Percentiles rank a stretch among this genome's conserved stretches.
phyloP scores from a whole-genome alignment of 441 rosid species.

The Populus tomentosa region DNA sequence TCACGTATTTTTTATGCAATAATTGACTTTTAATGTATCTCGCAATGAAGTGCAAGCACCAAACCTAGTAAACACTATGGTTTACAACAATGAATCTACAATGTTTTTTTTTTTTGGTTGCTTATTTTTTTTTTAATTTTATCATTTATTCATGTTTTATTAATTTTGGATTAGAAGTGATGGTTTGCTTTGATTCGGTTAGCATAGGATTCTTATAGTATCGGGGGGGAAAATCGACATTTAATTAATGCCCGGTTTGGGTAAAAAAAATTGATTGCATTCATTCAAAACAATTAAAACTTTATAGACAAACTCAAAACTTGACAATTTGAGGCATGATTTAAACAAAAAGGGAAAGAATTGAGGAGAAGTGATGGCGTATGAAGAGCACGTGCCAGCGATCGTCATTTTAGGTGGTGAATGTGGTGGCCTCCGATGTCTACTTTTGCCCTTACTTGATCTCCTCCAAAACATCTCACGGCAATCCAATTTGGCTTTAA shows the following conservation, averaged over 20 bases:
- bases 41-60: neutral
- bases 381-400: neutral
- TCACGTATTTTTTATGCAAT: neutral
- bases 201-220: neutral
- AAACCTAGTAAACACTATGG: neutral
- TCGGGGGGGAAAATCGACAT: accelerated
- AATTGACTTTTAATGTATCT: accelerated
- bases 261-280: too few relatives aligned
- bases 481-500: neutral
- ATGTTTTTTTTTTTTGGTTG: too few relatives aligned
- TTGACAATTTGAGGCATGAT: too few relatives aligned
- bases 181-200: neutral
- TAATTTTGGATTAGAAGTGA: neutral
- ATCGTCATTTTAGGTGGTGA: too few relatives aligned
- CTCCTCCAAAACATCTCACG: neutral
- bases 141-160: too few relatives aligned
- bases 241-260: too few relatives aligned
- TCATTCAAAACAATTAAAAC: too few relatives aligned
- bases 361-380: neutral
- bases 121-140: too few relatives aligned
- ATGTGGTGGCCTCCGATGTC: neutral
- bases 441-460: neutral
- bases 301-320: too few relatives aligned
- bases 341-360: too few relatives aligned
- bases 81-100: neutral